phyloP scores from a whole-genome alignment of 768 basidiomycete species.

The Tulasnella calospora region DNA sequence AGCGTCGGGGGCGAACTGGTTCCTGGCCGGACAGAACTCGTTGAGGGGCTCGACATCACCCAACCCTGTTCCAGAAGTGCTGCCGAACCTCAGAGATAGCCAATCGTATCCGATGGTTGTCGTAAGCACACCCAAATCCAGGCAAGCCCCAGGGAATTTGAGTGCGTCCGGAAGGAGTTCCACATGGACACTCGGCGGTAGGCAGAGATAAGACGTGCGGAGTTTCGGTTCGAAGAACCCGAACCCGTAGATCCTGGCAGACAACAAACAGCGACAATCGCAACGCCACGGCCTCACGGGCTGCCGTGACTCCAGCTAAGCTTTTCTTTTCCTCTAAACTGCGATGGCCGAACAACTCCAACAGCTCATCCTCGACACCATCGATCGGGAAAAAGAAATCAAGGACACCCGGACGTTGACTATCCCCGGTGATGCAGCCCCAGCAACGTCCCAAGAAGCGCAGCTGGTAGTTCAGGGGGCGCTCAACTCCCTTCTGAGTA shows the following conservation, averaged over 20 bases:
- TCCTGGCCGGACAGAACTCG: neutral
- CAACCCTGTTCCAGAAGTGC: neutral
- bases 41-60: neutral
- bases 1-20: neutral
- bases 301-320: constrained; percentile 13
- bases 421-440: constrained; percentile 55
- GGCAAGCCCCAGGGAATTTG: neutral
- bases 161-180: neutral
- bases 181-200: neutral
- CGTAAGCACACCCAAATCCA: neutral
- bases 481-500: constrained; percentile 74
- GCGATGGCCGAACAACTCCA: constrained; percentile 74
- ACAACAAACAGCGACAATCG: neutral
- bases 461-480: constrained; percentile 85
- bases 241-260: neutral
- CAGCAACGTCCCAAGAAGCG: constrained; percentile 62
- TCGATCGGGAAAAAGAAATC: constrained; percentile 54
- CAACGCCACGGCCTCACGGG: neutral
- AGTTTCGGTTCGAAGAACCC: neutral
- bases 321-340: neutral
- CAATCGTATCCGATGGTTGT: neutral
- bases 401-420: constrained; percentile 63
- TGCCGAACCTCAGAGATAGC: neutral
- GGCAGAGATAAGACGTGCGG: neutral
- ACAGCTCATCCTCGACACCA: constrained; percentile 67